Evolutionary conservation across 2,329 filamentous ascomycete species (phyloP), one percentile per base, ranked within the genome.

Genomic region (Alternaria burnsii): DNA sequence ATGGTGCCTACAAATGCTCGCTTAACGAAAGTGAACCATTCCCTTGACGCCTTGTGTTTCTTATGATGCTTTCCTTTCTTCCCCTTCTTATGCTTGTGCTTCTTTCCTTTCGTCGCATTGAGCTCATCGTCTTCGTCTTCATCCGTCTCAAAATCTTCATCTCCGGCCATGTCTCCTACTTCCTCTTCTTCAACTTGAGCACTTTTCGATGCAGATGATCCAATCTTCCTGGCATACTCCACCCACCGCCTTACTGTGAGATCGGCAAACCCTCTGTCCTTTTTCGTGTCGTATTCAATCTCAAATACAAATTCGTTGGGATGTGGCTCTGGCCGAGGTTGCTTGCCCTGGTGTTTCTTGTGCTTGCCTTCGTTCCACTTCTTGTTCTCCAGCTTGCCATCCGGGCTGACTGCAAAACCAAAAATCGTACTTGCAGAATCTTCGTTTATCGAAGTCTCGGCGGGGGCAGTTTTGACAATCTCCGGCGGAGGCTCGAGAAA

Each of bases 231-330:
- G 11, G 95, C 95, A 48, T 98, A 84, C 62, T 91, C 86, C 44
- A 98, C 82, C 75, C 91, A 91, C 75, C 88, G 96, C 63, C 87
- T 85, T 53, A 97, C 91, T 0, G 94, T 98, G 76, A 99, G 81
- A 78, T 98, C 94, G 62, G 87, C 86, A 76, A 94, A 97, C 1
- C 90, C 78, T 59, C 87, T 80, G 75, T 98, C 93, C 22, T 89
- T 86, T 56, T 87, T 89, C 0, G 94, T 98, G 76, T 89, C 89
- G 76, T 99, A 99, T 77, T 97, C 93, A 50, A 97, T 83, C 74
- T 97, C 86, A 73, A 88, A 98, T 16, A 83, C 75, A 76, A 97
- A 93, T 34, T 86, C 80, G 43, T 82, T 86, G 4, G 89, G 87
- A 66, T 86, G 80, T 1, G 88, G 86, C 63, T 84, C 82, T n/a